phyloP scores from a whole-genome alignment of 352 stramenopile species.

The Globisporangium echinulatum region DNA sequence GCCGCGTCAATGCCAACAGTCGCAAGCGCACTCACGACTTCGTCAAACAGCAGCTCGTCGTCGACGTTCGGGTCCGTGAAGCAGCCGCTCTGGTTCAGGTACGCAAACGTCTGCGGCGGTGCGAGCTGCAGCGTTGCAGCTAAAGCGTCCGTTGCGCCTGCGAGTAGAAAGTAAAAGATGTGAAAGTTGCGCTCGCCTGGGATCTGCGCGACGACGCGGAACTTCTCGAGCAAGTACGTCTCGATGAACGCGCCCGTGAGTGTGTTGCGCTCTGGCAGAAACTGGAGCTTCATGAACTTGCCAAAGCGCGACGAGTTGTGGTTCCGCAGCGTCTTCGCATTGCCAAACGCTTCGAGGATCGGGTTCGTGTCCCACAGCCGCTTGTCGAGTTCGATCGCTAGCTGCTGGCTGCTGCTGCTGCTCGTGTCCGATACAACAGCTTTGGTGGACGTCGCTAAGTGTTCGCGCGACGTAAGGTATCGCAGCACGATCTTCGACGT shows the following conservation, averaged over 20 bases:
- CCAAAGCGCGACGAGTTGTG: constrained; percentile 85
- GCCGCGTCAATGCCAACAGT: constrained; percentile 66
- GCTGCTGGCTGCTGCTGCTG: constrained; percentile 32
- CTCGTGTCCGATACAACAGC: constrained; percentile 7
- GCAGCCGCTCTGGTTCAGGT: constrained; percentile 86
- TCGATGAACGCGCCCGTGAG: constrained; percentile 80
- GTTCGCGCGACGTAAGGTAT: constrained; percentile 79
- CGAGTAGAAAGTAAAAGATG: constrained; percentile 89
- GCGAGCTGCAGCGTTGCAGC: constrained; percentile 51
- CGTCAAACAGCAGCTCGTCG: constrained; percentile 84
- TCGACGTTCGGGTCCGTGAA: constrained; percentile 80
- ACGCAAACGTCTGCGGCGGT: constrained; percentile 51
- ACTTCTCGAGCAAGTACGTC: constrained; percentile 88
- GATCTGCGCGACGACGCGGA: constrained; percentile 83
- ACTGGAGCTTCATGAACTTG: constrained; percentile 90
- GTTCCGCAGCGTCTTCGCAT: constrained; percentile 86
- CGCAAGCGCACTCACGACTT: constrained; percentile 66
- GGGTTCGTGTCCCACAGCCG: constrained; percentile 86
- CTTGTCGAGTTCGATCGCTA: constrained; percentile 80
- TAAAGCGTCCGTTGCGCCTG: constrained; percentile 61
- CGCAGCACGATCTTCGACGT: constrained; percentile 87
- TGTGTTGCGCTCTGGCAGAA: constrained; percentile 62
- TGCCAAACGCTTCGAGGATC: constrained; percentile 84
- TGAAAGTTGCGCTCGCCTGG: constrained; percentile 87
- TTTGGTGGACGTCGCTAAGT: constrained; percentile 43